phyloP scores from a whole-genome alignment of 768 basidiomycete genomes.

The Scleroderma citrinum region DNA sequence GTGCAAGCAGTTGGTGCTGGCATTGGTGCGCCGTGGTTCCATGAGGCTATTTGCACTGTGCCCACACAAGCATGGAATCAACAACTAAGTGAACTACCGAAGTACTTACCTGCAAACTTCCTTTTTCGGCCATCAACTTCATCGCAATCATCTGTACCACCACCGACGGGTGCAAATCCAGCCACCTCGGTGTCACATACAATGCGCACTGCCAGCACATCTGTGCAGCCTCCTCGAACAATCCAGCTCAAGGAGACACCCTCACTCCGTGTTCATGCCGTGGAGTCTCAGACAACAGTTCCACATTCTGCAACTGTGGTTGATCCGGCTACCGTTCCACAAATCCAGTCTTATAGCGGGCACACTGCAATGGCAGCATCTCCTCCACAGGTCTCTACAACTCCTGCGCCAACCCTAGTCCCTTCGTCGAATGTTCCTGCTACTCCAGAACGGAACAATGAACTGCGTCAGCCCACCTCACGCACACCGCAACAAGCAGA shows the following conservation, averaged over 20 bases:
- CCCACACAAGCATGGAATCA: not conserved
- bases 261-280: not conserved
- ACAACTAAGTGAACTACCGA: not conserved
- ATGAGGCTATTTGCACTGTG: not conserved
- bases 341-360: not conserved
- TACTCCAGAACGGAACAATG: constrained; percentile 7
- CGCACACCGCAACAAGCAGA: constrained; percentile 39
- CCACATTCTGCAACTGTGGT: not conserved
- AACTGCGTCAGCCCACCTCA: not conserved
- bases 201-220: not conserved
- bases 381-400: not conserved
- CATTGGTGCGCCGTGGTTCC: not conserved
- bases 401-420: not conserved
- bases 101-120: not conserved
- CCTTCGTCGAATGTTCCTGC: not conserved
- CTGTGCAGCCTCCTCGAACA: not conserved
- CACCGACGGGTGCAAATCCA: not conserved
- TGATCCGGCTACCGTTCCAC: not conserved
- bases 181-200: not conserved
- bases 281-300: not conserved
- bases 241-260: not conserved
- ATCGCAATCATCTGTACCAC: not conserved
- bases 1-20: not conserved
- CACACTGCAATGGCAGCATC: not conserved
- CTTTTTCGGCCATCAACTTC: not conserved